Base-by-base conservation (phyloP, 2,329 filamentous ascomycete genomes). In the Atkinsonella texensis region DNA sequence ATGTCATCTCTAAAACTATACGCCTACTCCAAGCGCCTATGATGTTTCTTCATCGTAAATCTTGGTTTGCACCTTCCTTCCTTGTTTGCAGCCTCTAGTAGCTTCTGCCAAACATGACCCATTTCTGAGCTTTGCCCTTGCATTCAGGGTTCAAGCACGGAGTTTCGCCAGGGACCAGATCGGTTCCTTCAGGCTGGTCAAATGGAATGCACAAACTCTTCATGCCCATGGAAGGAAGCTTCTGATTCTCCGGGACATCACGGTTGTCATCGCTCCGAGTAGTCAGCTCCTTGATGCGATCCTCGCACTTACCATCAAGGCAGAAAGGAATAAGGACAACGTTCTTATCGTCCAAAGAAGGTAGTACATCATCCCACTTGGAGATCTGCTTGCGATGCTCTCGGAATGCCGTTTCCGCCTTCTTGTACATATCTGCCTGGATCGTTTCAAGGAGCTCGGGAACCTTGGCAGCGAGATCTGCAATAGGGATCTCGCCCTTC, bases 91-190 rank as follows among this genome's bases (percentile, higher is more conserved):
- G 20, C 28, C 35, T 57, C 58, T 75, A 81, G 65, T 81, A 82
- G 65, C 77, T 85, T 71, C 85, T 77, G 62, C 91, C 91, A 70
- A 96, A 97, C 83, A 96, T 85, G 68, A 87, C 87, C 85, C 88
- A 97, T 63, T 84, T 80, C 75, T 91, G 81, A 17, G 91, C 91
- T 48, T 81, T 71, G 57, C 74, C 75, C 55, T 75, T 74, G 71
- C 91, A 97, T 63, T 91, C 85, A 42, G 91, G 91, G 76, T 87
- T 96, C 61, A 91, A 76, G 67, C 93, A 98, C 71, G 93, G 90
- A 53, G 89, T 95, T 72, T 87, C 84, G 48, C 87, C 90, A 58
- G 81, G 74, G 56, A 85, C 78, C 56, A 94, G 43, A 42, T 55
- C 56, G 43, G 38, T 74, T 23, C 85, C 87, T 62, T 85, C 81